Percentiles rank a stretch among this genome's conserved stretches.
Conservation (phyloP, 371 early-diverging fungal genomes). For the Syncephalastrum racemosum region DNA sequence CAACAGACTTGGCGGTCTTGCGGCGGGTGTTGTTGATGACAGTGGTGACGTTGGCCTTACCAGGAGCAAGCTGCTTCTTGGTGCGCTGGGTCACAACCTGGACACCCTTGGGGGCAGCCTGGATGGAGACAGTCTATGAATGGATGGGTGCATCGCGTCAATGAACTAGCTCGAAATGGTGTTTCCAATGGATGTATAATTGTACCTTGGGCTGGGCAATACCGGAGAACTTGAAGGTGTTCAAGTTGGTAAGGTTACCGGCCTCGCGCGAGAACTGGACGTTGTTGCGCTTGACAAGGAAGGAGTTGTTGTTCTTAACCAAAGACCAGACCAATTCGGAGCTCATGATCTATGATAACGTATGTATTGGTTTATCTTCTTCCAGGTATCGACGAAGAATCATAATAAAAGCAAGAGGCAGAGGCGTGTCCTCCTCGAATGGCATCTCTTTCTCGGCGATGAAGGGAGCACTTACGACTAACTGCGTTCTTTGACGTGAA, state of each 20-base stretch:
- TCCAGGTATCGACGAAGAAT: neutral
- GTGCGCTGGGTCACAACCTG: slow-evolving; percentile 65
- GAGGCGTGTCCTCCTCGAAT: too few relatives aligned
- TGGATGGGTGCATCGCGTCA: too few relatives aligned
- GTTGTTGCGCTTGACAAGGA: slow-evolving; percentile 86
- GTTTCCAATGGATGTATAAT: neutral
- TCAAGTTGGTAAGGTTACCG: slow-evolving; percentile 81
- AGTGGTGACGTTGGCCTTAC: slow-evolving; percentile 55
- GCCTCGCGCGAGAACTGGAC: slow-evolving; percentile 80
- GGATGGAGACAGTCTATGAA: slow-evolving; percentile 63
- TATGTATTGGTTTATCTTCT: slow-evolving; percentile 7
- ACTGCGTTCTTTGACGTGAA: slow-evolving; percentile 18
- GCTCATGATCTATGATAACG: slow-evolving; percentile 51
- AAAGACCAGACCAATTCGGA: slow-evolving; percentile 81
- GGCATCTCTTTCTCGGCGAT: too few relatives aligned
- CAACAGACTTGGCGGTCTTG: slow-evolving; percentile 69
- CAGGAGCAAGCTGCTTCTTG: slow-evolving; percentile 56
- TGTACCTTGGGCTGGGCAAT: slow-evolving; percentile 77
- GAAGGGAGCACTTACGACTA: slow-evolving; percentile 27
- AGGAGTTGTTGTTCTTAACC: slow-evolving; percentile 83
- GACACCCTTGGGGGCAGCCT: slow-evolving; percentile 66
- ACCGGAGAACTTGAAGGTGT: slow-evolving; percentile 88
- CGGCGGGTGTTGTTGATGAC: slow-evolving; percentile 69
- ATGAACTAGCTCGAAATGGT: neutral
- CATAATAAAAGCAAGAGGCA: neutral